A percentile compares a stretch with the other conserved stretches of the same genome.
Evolutionary conservation across 805 yeast genomes (phyloP).

Genomic region (Wickerhamomyces silvicola): DNA sequence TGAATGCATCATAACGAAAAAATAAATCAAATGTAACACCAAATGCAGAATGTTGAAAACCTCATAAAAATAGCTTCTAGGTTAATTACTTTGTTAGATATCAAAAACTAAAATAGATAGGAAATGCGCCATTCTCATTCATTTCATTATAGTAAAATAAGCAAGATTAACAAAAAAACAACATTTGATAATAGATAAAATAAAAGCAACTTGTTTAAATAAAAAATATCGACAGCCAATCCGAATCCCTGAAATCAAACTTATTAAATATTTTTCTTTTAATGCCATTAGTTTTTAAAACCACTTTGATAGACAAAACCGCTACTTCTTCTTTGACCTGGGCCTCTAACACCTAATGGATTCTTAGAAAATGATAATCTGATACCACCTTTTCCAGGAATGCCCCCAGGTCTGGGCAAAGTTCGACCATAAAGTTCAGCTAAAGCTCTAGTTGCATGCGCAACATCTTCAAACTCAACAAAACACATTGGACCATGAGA

Average conservation of each 20-base stretch:
- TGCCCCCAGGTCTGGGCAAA: constrained; percentile 70
- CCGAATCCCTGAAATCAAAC: neutral
- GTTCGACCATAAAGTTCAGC: constrained; percentile 93
- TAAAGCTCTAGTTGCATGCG: constrained; percentile 86
- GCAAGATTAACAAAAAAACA: neutral
- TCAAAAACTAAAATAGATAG: no score
- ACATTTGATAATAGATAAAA: neutral
- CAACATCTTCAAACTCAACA: constrained; percentile 96
- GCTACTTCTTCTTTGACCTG: constrained; percentile 37
- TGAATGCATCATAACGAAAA: no score
- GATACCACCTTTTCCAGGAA: constrained; percentile 84
- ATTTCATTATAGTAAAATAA: no score
- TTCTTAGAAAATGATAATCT: constrained; percentile 91
- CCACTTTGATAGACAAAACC: constrained; percentile 17
- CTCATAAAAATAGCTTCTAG: no score
- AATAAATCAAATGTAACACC: no score
- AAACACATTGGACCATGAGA: constrained; percentile 98
- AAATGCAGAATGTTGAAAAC: no score
- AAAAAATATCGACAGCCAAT: neutral
- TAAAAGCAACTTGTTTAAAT: neutral
- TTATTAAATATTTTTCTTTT: constrained; percentile 1
- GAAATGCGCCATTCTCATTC: no score
- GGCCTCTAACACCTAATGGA: constrained; percentile 93
- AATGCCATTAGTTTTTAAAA: constrained; percentile 8
- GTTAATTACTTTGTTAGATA: no score